Conservation (phyloP, 768 basidiomycete genomes). For the Hysterangium stoloniferum region DNA sequence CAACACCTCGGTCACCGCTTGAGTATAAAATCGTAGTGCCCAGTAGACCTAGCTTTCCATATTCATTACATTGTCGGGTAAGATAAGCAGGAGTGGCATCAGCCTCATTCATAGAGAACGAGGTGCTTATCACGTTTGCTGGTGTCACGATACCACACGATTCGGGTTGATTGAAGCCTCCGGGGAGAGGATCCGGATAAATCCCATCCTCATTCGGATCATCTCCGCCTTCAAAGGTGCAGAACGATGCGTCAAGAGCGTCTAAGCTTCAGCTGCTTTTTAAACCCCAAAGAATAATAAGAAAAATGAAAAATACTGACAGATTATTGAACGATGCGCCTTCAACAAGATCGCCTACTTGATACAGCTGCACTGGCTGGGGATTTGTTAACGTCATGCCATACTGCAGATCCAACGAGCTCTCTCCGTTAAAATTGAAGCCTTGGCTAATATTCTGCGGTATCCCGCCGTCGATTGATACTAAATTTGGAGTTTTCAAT, state of each 20-base stretch:
- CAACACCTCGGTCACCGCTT: conserved; percentile 9
- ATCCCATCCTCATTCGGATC: conserved; percentile 7
- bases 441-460: conserved; percentile 34
- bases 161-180: conserved; percentile 24
- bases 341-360: conserved; percentile 13
- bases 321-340: conserved; percentile 9
- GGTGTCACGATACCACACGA: conserved; percentile 31
- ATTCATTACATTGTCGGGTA: conserved; percentile 36
- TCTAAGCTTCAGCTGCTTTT: conserved; percentile 23
- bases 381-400: conserved; percentile 8
- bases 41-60: conserved; percentile 37
- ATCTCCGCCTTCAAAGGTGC: conserved; percentile 34
- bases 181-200: conserved; percentile 10
- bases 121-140: conserved; percentile 22
- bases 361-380: conserved; percentile 12
- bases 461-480: conserved; percentile 11
- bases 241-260: conserved; percentile 35
- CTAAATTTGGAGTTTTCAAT: background rate
- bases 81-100: conserved; percentile 27
- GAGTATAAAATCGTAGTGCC: conserved; percentile 24
- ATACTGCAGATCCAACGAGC: conserved; percentile 51
- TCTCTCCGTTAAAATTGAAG: conserved; percentile 52
- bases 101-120: conserved; percentile 10
- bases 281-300: background rate
- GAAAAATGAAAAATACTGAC: background rate